phyloP scores from a whole-genome alignment of 2,329 filamentous ascomycete genomes.

The Volutella citrinella region DNA sequence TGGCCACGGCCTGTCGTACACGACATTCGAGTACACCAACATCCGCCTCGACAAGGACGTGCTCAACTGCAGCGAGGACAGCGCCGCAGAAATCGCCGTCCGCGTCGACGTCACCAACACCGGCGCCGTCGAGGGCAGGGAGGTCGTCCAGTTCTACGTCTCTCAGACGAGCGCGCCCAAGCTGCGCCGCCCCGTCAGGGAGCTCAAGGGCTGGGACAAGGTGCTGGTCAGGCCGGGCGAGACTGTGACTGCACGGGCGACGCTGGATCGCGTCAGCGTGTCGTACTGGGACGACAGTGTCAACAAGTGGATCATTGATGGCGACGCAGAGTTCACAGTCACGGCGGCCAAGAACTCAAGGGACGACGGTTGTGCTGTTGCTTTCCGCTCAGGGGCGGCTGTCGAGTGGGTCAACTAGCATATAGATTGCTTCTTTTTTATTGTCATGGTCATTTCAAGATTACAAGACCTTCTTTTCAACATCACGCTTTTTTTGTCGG shows the following conservation, averaged over 20 bases:
- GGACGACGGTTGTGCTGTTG: conserved; percentile 2
- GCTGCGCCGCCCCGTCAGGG: conserved; percentile 7
- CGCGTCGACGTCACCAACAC: conserved; percentile 14
- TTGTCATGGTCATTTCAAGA: no score
- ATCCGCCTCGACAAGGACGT: conserved; percentile 7
- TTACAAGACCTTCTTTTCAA: no score
- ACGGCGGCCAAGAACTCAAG: conserved; percentile 12
- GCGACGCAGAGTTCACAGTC: conserved; percentile 9
- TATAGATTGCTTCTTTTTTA: background rate
- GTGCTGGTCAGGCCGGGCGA: conserved; percentile 5
- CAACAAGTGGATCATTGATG: conserved; percentile 13
- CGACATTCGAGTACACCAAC: conserved; percentile 34
- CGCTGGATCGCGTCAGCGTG: conserved; percentile 11
- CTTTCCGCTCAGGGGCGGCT: conserved; percentile 3
- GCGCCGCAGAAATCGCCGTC: conserved; percentile 2
- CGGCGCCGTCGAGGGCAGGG: conserved; percentile 9
- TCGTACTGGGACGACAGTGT: conserved; percentile 15
- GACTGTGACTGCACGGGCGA: conserved; percentile 9
- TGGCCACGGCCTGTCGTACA: conserved; percentile 14
- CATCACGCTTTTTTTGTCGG: no score
- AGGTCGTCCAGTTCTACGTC: conserved; percentile 15
- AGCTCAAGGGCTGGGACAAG: conserved; percentile 17
- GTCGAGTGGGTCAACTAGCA: conserved; percentile 11
- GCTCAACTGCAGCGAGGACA: conserved; percentile 1
- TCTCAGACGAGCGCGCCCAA: conserved; percentile 4